These are phyloP conservation scores for Pleodorina starrii DNA, from an alignment of 139 green algal genomes.

Conservation along the genomic window DNA sequence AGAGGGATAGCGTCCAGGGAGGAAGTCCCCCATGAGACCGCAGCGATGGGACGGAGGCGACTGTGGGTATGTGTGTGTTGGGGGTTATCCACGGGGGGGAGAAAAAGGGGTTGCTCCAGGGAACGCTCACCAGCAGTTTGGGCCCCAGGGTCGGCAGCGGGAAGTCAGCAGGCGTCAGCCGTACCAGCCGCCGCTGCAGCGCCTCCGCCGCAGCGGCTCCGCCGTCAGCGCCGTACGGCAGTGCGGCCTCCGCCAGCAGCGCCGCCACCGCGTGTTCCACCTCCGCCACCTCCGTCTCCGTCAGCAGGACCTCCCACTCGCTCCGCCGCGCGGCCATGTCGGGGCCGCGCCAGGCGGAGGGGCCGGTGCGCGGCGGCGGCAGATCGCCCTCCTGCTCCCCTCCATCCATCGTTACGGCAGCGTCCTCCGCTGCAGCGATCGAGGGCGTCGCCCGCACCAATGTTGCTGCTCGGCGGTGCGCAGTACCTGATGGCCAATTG, in stretches of 20 bases:
- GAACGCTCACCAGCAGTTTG: not conserved
- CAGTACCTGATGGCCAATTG: too few species aligned
- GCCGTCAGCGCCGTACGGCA: not conserved
- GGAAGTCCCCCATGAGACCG: not conserved
- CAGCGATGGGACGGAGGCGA: not conserved
- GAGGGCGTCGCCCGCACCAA: too few species aligned
- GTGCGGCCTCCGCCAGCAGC: not conserved
- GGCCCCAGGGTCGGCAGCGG: conserved; percentile 13
- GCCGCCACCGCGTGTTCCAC: conserved; percentile 14
- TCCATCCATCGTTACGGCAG: too few species aligned
- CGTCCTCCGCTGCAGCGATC: too few species aligned
- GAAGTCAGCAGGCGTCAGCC: conserved; percentile 1
- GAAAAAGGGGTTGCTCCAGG: too few species aligned
- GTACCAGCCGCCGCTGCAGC: not conserved
- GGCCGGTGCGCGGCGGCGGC: not conserved
- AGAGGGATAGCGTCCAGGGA: not conserved
- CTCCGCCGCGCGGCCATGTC: not conserved
- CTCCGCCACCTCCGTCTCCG: conserved; percentile 13
- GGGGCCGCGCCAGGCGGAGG: not conserved
- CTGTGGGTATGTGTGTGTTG: not conserved
- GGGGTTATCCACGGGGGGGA: too few species aligned
- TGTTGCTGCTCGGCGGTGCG: too few species aligned
- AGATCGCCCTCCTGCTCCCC: conserved; percentile 1
- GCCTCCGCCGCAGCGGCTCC: not conserved
- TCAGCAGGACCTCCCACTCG: conserved; percentile 13